Evolutionary conservation across 2,329 filamentous ascomycete species (phyloP), one percentile per base, ranked within the genome.

Genomic region (Phaeophleospora eucalypticola): DNA sequence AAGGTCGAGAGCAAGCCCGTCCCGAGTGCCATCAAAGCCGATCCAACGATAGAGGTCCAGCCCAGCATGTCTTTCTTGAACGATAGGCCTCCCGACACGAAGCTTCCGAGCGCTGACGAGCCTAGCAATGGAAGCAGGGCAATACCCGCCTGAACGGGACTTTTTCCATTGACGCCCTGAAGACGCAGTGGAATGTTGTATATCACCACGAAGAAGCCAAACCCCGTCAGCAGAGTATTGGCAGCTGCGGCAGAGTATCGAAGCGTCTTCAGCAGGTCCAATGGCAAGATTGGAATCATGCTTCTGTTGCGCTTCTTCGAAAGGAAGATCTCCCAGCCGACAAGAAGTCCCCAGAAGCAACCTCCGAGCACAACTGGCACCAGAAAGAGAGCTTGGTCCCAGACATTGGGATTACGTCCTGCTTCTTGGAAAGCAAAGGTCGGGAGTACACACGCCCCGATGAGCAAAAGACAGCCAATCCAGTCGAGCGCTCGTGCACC

Each of bases 181-280:
- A 58, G 53, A 19, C 56, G 53, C 18, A 57, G 35, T 14, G 58
- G 58, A 4, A 60, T 39, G 27, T 53, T 48, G 41, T 58, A 46
- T 14, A 61, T 34, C 36, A 54, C 43, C 19, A 53, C 36, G 36
- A 53, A 51, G 46, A 46, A 60, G n/a, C 46, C 48, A 45, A 56
- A 58, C 3, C 58, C 58, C 18, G 41, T 49, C 24, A 55, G 39
- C 8, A 54, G 33, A 1, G 56, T 41, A 12, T 36, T 41, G 9
- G 38, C 38, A 33, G 37, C 33, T 3, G 32, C 37, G 10, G 44
- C 44, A 36, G 44, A 24, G 27, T 41, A 46, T 27, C 38, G 33
- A 14, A 37, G 37, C 4, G 21, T 27, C n/a, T 8, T 29, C 20
- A 46, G 39, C 12, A 46, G 17, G 33, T 46, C 37, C 4, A 19